Base-by-base conservation (phyloP, 345 rosid species). In the Streptanthus diversifolius region DNA sequence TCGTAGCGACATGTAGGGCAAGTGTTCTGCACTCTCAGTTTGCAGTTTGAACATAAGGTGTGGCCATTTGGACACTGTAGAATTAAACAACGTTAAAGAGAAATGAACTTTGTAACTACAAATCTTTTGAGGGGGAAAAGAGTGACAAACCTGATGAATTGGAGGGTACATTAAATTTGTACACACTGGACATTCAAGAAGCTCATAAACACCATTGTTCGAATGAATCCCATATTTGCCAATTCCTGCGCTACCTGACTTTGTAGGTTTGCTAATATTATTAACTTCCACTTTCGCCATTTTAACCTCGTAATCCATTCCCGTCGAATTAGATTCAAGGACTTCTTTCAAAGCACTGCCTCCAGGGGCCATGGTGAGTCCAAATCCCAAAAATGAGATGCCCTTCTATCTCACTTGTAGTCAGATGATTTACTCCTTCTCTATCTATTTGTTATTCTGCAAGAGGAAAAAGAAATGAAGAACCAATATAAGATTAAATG, bases 11-110 rank as follows among this genome's bases (percentile, higher is more conserved):
- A 93, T 53, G 96, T 89, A 21, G 96, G 98, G 72, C 98, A 93
- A 5, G 82, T 75, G 77, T 87, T 93, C 71, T 83, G 88, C 21
- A 90, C 87, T 76, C 95, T 84, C 24, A 75, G 79, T 82, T 89
- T 90, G 84, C 98, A 93, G 72, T 54, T 82, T 32, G 95, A 86
- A 77, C 98, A 93, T 51, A 93, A 73, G 1, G 98, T 90, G 64
- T 93, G 98, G 63, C 98, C 98, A 71, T 92, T 92, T 5, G 95
- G 92, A 75, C 98, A 93, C 98, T 93, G 76, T 15, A 78, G 75
- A 40, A 71, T 0, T 17, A 13, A 33, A 41, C 18, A 62, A 29
- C 1, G 21, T 54, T 25, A 25, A 43, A 43, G 57, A 67, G 2
- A 51, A 10, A 68, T 13, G 39, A 45, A 29, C 49, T 63, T 33